These are phyloP conservation scores for Amauroascus niger DNA, from an alignment of 2,329 filamentous ascomycete species.

Conservation along the genomic window DNA sequence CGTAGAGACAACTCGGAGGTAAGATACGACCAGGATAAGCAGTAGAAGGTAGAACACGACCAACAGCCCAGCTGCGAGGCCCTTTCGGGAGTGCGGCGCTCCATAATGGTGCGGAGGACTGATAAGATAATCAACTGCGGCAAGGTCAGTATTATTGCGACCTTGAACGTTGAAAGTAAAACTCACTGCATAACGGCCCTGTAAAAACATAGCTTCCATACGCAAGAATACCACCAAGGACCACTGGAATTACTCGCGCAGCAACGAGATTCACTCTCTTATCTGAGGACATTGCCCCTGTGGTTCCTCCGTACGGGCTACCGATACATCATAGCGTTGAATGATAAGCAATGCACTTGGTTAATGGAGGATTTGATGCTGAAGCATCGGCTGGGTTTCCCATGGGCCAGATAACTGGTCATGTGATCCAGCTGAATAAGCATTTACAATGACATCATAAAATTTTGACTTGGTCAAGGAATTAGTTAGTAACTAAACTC, in stretches of 20 bases:
- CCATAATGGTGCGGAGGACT: conserved; percentile 35
- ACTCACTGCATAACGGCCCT: conserved; percentile 57
- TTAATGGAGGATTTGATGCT: too few relatives aligned
- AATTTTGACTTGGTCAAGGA: too few relatives aligned
- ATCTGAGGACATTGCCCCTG: conserved; percentile 27
- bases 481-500: too few relatives aligned
- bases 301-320: neutral
- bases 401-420: neutral
- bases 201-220: conserved; percentile 65
- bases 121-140: conserved; percentile 62
- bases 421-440: neutral
- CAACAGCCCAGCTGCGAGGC: conserved; percentile 59
- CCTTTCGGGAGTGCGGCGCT: conserved; percentile 34
- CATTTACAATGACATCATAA: neutral
- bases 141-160: neutral
- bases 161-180: neutral
- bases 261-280: conserved; percentile 48
- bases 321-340: conserved; percentile 5
- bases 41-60: conserved; percentile 65
- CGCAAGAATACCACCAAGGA: conserved; percentile 56
- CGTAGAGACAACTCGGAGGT: conserved; percentile 59
- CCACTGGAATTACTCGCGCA: conserved; percentile 57
- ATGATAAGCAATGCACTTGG: neutral
- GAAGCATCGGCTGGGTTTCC: neutral
- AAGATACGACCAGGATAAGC: conserved; percentile 55